phyloP scores from a whole-genome alignment of 768 basidiomycete genomes.

The Mycena filopes region DNA sequence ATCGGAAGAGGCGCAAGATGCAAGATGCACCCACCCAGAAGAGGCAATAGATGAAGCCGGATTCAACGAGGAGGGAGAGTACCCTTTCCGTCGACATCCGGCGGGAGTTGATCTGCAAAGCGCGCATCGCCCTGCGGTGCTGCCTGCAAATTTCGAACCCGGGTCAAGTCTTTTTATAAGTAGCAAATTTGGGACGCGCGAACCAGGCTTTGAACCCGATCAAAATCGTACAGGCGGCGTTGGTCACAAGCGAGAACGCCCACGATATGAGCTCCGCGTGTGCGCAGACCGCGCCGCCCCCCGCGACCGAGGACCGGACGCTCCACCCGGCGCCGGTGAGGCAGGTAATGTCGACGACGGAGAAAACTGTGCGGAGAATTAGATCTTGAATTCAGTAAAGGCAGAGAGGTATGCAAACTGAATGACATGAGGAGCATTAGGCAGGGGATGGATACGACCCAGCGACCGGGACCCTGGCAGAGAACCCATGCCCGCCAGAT shows the following conservation, averaged over 20 bases:
- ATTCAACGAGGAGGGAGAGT: slow-evolving; percentile 30
- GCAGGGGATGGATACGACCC: slow-evolving; percentile 12
- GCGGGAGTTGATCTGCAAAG: neutral
- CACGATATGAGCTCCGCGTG: no score
- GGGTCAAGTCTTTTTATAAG: neutral
- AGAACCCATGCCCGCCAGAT: slow-evolving; percentile 26
- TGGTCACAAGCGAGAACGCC: slow-evolving; percentile 17
- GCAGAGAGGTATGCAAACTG: neutral
- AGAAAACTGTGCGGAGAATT: no score
- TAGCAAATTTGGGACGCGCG: no score
- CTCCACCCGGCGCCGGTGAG: no score
- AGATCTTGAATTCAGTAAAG: neutral
- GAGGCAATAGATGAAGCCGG: slow-evolving; percentile 31
- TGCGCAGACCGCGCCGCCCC: no score
- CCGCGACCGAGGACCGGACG: no score
- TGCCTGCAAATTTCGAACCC: neutral
- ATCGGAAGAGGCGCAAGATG: neutral
- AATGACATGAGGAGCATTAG: slow-evolving; percentile 18
- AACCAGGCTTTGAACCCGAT: slow-evolving; percentile 28
- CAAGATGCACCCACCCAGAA: slow-evolving; percentile 25
- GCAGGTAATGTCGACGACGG: no score
- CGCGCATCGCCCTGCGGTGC: slow-evolving; percentile 9
- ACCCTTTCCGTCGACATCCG: slow-evolving; percentile 15
- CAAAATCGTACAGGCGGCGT: slow-evolving; percentile 11
- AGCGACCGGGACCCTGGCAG: neutral